Conservation (phyloP, 2,329 filamentous ascomycete genomes). For the Talaromyces sp. region DNA sequence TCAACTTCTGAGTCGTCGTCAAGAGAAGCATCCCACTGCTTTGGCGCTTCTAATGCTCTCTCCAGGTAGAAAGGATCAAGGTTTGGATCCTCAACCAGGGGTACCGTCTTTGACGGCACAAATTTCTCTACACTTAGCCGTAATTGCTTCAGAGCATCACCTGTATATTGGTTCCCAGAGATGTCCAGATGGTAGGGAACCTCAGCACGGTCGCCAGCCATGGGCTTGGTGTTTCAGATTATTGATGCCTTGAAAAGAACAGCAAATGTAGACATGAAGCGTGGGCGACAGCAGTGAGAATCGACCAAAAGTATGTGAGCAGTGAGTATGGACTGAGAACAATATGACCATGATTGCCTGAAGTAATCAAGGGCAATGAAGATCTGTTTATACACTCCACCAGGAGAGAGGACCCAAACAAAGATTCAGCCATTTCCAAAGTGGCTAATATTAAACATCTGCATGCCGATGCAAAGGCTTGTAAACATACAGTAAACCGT, state of each 20-base stretch:
- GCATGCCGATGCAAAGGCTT: conserved; percentile 38
- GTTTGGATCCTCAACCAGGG: conserved; percentile 31
- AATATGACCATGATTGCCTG: neutral
- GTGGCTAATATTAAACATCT: conserved; percentile 31
- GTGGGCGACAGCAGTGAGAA: neutral
- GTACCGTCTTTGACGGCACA: conserved; percentile 6
- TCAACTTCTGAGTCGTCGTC: conserved; percentile 32
- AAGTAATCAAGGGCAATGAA: conserved; percentile 15
- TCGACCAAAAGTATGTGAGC: neutral
- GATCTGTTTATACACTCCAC: conserved; percentile 35
- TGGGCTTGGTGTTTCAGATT: conserved; percentile 30
- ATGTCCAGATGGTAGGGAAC: conserved; percentile 33
- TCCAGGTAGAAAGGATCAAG: conserved; percentile 41
- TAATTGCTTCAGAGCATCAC: conserved; percentile 27
- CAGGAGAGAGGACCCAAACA: conserved; percentile 14
- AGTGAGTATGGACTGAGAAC: neutral
- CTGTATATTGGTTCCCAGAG: conserved; percentile 30
- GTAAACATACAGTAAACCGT: conserved; percentile 37
- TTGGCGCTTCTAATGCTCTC: conserved; percentile 30
- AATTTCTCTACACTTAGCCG: conserved; percentile 13
- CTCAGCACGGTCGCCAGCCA: conserved; percentile 36
- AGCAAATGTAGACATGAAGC: conserved; percentile 12
- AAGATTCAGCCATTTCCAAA: conserved; percentile 21
- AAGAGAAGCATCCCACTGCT: conserved; percentile 26
- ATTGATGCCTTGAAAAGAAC: conserved; percentile 1